Evolutionary conservation across 2,329 filamentous ascomycete species (phyloP), one percentile per base, ranked within the genome.

Genomic region (Emydomyces testavorans): DNA sequence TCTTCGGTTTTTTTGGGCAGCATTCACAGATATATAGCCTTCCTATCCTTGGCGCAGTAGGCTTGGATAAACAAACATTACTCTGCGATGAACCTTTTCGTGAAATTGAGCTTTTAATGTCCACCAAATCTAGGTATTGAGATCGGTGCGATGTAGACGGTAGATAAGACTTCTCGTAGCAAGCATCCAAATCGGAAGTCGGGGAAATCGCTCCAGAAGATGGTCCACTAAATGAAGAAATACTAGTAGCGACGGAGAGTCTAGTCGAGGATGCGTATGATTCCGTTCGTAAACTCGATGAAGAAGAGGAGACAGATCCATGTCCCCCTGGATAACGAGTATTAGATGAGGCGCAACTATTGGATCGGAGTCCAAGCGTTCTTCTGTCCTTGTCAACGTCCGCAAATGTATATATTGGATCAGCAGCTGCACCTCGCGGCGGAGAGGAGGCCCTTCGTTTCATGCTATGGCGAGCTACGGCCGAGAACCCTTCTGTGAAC

Each of bases 1-100:
- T 94, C 67, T 93, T 94, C 1, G 89, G 89, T 67, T 95, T 95
- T 67, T 95, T 95, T 0, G 88, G 89, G 66, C 89, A 96, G 65
- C 90, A 96, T 60, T 94, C 87, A 67, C 89, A 96, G 68, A 94
- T 80, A 58, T 74, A 81, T 26, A 77, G 63, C 16, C 77, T 77
- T 41, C 75, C 71, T 38, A 79, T 66, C 48, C 78, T 76, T 6
- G 64, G 57, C 15, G 60, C 59, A 21, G 60, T 52, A 5, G 61
- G 53, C 50, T 67, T 66, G 11, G 62, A 58, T 7, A 61, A 54
- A 47, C 53, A 63, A 11, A 64, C 48, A 26, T 57, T 58, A 18
- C 59, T 55, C 51, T 61, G 59, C 40, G 70, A 63, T 2, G 76
- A 71, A 51, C 74, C 65, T 54, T 76, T 78, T 51, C 68, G 71